Percentiles rank a stretch among this genome's conserved stretches.
Conservation (phyloP, 768 basidiomycete genomes). For the Boletus rex-veris region DNA sequence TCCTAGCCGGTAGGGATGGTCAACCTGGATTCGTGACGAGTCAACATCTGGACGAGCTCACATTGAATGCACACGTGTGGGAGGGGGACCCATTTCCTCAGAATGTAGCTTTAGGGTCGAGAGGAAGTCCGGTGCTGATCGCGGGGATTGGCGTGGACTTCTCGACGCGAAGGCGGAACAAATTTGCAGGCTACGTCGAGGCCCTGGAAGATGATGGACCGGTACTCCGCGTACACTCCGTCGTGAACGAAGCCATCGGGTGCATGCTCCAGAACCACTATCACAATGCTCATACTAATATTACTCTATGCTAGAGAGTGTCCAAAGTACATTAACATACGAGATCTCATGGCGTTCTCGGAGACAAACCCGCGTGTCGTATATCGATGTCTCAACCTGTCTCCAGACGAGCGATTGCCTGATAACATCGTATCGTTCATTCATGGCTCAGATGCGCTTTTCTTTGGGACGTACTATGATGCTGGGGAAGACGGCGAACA, state of each 20-base stretch:
- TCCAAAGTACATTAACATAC: conserved; percentile 64
- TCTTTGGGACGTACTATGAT: conserved; percentile 52
- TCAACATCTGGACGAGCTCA: conserved; percentile 37
- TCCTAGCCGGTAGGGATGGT: conserved; percentile 46
- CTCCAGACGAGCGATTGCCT: conserved; percentile 42
- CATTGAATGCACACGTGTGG: conserved; percentile 41
- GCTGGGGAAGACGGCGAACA: conserved; percentile 35
- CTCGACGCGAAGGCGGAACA: conserved; percentile 56
- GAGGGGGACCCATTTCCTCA: conserved; percentile 53
- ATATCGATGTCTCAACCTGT: conserved; percentile 34
- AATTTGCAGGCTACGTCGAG: conserved; percentile 53
- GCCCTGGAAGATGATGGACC: conserved; percentile 30
- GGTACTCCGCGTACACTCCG: conserved; percentile 33
- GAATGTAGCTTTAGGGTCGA: conserved; percentile 23
- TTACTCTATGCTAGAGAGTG: conserved; percentile 46
- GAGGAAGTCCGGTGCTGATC: conserved; percentile 31
- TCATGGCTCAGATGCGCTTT: conserved; percentile 49
- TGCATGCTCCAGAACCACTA: conserved; percentile 27
- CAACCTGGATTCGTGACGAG: conserved; percentile 42
- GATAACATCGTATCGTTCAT: conserved; percentile 49
- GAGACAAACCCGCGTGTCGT: conserved; percentile 38
- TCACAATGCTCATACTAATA: neutral
- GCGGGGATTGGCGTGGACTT: conserved; percentile 65
- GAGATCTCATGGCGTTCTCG: conserved; percentile 45
- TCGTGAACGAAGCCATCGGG: conserved; percentile 59